phyloP scores from a whole-genome alignment of 148 eudicot genomes.

The Silene uniflora region DNA sequence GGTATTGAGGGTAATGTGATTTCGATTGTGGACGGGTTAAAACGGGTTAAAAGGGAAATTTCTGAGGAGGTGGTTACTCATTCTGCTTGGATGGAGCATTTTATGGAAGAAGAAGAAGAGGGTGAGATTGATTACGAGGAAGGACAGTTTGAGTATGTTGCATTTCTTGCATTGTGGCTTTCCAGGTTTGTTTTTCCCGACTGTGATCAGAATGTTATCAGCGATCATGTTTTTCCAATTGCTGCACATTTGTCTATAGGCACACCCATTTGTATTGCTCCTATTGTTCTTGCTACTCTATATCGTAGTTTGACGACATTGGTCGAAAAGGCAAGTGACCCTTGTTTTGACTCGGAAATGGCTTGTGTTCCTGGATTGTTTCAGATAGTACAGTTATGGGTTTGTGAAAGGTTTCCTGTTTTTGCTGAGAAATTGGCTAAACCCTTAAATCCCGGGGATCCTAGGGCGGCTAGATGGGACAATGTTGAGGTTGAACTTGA shows the following conservation, averaged over 20 bases:
- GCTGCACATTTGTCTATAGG: constrained; percentile 34
- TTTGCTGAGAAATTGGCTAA: constrained; percentile 31
- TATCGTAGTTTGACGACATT: constrained; percentile 29
- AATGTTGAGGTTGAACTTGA: constrained; percentile 20
- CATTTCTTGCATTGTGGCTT: constrained; percentile 41
- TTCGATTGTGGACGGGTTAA: constrained; percentile 21
- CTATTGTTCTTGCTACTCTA: constrained; percentile 34
- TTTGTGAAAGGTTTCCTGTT: constrained; percentile 34
- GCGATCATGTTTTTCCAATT: constrained; percentile 30
- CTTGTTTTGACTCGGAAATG: constrained; percentile 3
- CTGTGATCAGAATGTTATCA: neutral
- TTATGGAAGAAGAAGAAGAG: constrained; percentile 29
- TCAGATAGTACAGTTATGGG: constrained; percentile 45
- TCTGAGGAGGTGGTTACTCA: constrained; percentile 13
- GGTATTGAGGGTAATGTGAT: neutral
- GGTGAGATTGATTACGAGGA: neutral
- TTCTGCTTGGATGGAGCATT: constrained; percentile 30
- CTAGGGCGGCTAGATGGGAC: constrained; percentile 39
- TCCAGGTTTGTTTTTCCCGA: constrained; percentile 40
- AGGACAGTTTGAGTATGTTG: constrained; percentile 35
- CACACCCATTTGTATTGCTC: constrained; percentile 25
- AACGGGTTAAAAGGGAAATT: constrained; percentile 10
- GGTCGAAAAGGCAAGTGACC: constrained; percentile 13
- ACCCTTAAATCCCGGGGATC: constrained; percentile 29
- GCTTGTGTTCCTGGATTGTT: constrained; percentile 27